Percentiles rank a stretch among this genome's conserved stretches.
Evolutionary conservation across 2,329 filamentous ascomycete species (phyloP).

Genomic region (Acarospora socialis): DNA sequence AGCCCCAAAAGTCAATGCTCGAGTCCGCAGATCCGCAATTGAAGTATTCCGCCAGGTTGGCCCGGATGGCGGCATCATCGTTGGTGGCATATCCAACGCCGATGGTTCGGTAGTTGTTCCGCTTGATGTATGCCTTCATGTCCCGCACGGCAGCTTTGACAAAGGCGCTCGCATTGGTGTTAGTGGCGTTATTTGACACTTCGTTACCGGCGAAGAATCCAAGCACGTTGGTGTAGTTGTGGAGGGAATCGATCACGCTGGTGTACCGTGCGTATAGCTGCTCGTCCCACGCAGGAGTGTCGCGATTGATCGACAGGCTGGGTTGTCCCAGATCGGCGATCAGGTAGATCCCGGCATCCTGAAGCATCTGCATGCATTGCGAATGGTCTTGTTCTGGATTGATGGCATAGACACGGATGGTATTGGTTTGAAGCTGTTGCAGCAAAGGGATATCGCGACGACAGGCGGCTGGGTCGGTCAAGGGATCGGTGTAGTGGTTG

Average conservation of each 20-base stretch:
- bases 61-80: slow-evolving; percentile 73
- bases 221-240: slow-evolving; percentile 76
- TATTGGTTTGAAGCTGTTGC: slow-evolving; percentile 68
- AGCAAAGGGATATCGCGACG: slow-evolving; percentile 76
- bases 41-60: slow-evolving; percentile 78
- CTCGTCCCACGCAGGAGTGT: slow-evolving; percentile 63
- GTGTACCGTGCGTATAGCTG: slow-evolving; percentile 70
- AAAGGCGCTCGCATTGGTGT: slow-evolving; percentile 80
- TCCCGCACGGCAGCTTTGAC: slow-evolving; percentile 97
- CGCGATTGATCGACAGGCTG: slow-evolving; percentile 67
- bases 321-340: slow-evolving; percentile 83
- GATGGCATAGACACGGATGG: slow-evolving; percentile 88
- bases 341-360: slow-evolving; percentile 84
- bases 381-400: slow-evolving; percentile 66
- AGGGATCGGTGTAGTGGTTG: slow-evolving; percentile 62
- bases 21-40: slow-evolving; percentile 60
- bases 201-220: slow-evolving; percentile 99
- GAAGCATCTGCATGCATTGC: slow-evolving; percentile 70
- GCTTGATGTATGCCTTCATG: slow-evolving; percentile 84
- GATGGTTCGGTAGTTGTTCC: slow-evolving; percentile 59
- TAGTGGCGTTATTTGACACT: slow-evolving; percentile 77
- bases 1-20: slow-evolving; percentile 94
- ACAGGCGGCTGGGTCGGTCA: slow-evolving; percentile 58
- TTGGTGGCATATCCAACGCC: slow-evolving; percentile 94
- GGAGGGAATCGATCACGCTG: slow-evolving; percentile 64